Evolutionary conservation across 768 basidiomycete genomes (phyloP), one percentile per base, ranked within the genome.

Genomic region (Tephrocybe sp.): DNA sequence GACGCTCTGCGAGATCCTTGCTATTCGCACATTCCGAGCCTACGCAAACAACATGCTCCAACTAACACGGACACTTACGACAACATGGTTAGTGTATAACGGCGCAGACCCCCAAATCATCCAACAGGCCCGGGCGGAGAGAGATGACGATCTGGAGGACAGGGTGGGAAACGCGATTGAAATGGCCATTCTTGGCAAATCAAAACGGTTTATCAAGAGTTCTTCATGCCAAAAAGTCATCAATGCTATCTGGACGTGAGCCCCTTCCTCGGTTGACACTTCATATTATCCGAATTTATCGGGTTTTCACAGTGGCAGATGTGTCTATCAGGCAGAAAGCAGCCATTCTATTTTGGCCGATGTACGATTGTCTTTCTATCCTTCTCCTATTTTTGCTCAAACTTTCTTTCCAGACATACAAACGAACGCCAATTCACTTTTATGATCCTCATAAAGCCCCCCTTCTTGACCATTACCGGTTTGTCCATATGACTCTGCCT

Each of bases 371-470:
- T 14, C 11, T 25, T 10, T 10, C 9, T 15, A 47, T 43, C n/a
- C 39, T 7, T 15, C 17, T 10, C 36, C 49, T 6, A 37, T 23
- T n/a, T 5, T 3, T 34, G 36, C 18, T 20, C 34, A 51, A 40
- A 18, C 48, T 42, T 34, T 17, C 21, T 15, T 52, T 18, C 7
- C 38, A 95, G 93, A 94, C 90, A 23, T 98, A 98, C 69, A 97
- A 97, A 73, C 81, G 86, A 42, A 90, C 82, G 21, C 93, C 95
- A 10, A 80, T 97, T 28, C 91, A 94, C 65, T 88, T 96, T 59
- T 97, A 98, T 66, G 93, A 98, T 64, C 94, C 94, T 2, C 88
- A 93, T 62, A 91, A 85, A 65, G 94, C 94, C 0, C 92, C 94
- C 15, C 67, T 97, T n/a, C 79, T 98, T 6, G 93, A 98, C 63